Evolutionary conservation across 805 yeast species (phyloP).

Genomic region (Metschnikowia matae): DNA sequence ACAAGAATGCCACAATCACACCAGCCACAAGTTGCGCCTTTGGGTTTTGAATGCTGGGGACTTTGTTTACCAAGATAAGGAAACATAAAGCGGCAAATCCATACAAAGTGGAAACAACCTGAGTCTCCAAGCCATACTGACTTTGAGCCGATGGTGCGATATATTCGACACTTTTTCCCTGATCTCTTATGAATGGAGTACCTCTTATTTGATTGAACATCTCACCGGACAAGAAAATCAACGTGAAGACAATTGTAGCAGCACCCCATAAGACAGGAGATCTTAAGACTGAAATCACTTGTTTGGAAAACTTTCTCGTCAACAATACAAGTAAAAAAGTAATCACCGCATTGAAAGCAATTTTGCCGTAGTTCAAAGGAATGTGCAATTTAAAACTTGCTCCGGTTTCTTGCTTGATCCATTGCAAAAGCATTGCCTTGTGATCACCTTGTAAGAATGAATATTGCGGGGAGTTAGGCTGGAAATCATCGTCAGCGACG

Average conservation of each 20-base stretch:
- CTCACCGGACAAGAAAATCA: slow-evolving; percentile 80
- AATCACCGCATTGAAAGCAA: slow-evolving; percentile 32
- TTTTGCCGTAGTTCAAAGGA: slow-evolving; percentile 42
- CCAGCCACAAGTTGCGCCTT: slow-evolving; percentile 49
- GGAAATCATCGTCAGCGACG: slow-evolving; percentile 25
- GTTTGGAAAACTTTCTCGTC: slow-evolving; percentile 23
- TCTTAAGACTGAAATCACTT: slow-evolving; percentile 38
- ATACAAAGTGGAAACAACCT: slow-evolving; percentile 70
- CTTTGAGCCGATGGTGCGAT: slow-evolving; percentile 26
- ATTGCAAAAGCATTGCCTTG: slow-evolving; percentile 32
- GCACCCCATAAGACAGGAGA: slow-evolving; percentile 72
- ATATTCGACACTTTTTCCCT: slow-evolving; percentile 9
- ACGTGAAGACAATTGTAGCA: slow-evolving; percentile 53
- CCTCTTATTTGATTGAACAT: slow-evolving; percentile 91
- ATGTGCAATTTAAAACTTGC: slow-evolving; percentile 32
- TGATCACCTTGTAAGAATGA: slow-evolving; percentile 46
- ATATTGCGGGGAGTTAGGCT: slow-evolving; percentile 21
- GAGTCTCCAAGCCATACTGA: slow-evolving; percentile 88
- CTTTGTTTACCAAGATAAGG: slow-evolving; percentile 54
- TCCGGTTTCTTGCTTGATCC: slow-evolving; percentile 35
- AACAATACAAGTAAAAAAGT: slow-evolving; percentile 28
- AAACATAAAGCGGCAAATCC: slow-evolving; percentile 61
- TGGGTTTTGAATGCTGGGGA: slow-evolving; percentile 45
- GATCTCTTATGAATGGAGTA: slow-evolving; percentile 33
- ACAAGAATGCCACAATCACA: slow-evolving; percentile 35